Conservation (phyloP, 2,329 filamentous ascomycete genomes). For the Ophiostoma sp. region DNA sequence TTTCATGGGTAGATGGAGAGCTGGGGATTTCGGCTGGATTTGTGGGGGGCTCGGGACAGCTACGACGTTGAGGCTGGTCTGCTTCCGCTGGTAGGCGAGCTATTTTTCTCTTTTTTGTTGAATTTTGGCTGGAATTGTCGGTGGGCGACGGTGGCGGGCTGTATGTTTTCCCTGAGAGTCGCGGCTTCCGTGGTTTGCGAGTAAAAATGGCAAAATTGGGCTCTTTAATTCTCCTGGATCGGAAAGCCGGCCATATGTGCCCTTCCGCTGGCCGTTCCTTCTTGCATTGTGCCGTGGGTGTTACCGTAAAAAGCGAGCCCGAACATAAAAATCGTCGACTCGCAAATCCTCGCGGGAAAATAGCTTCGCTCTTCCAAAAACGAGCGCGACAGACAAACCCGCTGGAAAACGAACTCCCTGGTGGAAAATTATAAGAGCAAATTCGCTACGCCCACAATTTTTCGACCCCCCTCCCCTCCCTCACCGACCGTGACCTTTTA, state of each 20-base stretch:
- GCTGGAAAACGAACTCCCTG: constrained; percentile 9
- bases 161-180: constrained; percentile 10
- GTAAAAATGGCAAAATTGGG: background rate
- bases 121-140: background rate
- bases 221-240: background rate
- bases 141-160: background rate
- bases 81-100: background rate
- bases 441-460: background rate
- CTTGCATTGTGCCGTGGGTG: background rate
- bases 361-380: background rate
- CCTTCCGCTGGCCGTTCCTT: background rate
- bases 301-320: background rate
- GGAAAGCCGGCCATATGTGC: background rate
- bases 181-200: background rate
- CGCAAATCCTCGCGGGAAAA: constrained; percentile 7
- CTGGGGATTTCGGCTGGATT: constrained; percentile 11
- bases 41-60: constrained; percentile 10
- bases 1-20: background rate
- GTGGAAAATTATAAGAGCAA: background rate
- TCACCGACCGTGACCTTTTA: constrained; percentile 2
- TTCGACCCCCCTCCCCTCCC: background rate
- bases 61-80: background rate
- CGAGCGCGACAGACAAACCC: background rate
- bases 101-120: constrained; percentile 3
- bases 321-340: constrained; percentile 10